Conservation (phyloP, 1,284 basidiomycete genomes). For the Boletus hoseneyae region DNA sequence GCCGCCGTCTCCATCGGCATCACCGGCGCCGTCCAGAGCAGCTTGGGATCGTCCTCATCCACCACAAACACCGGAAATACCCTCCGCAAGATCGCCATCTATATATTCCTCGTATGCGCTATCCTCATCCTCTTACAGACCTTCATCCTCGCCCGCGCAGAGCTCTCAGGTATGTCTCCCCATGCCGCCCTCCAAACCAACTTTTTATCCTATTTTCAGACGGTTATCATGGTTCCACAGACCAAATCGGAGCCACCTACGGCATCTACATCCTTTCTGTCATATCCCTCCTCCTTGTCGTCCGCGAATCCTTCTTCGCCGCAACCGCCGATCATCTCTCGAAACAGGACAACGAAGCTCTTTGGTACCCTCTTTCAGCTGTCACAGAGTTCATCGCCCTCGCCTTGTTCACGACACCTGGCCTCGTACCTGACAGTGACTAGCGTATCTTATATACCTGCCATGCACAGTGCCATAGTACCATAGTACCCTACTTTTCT, state of each 20-base stretch:
- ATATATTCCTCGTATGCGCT: conserved; percentile 45
- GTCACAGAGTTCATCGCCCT: conserved; percentile 44
- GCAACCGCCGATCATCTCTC: conserved; percentile 32
- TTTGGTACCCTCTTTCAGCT: conserved; percentile 48
- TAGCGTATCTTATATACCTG: no score
- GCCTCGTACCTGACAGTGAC: conserved; percentile 37
- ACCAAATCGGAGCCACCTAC: conserved; percentile 29
- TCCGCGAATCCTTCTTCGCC: conserved; percentile 40
- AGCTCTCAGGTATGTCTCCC: conserved; percentile 17
- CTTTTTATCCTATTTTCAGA: conserved; percentile 9
- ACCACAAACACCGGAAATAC: conserved; percentile 16
- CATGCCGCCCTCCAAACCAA: not conserved
- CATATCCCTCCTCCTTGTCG: conserved; percentile 39
- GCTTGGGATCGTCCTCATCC: not conserved
- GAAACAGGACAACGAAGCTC: conserved; percentile 40
- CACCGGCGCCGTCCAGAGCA: conserved; percentile 26
- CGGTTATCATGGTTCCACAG: conserved; percentile 17
- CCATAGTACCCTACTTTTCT: no score
- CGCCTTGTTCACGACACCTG: conserved; percentile 38
- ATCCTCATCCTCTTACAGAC: conserved; percentile 35
- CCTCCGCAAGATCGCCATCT: conserved; percentile 36
- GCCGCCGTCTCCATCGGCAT: conserved; percentile 41
- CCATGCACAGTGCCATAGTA: no score
- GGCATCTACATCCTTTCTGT: conserved; percentile 35
- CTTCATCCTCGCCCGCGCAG: conserved; percentile 28